Evolutionary conservation across 75 land plant species (phyloP).

Genomic region (Selaginella tamariscina): DNA sequence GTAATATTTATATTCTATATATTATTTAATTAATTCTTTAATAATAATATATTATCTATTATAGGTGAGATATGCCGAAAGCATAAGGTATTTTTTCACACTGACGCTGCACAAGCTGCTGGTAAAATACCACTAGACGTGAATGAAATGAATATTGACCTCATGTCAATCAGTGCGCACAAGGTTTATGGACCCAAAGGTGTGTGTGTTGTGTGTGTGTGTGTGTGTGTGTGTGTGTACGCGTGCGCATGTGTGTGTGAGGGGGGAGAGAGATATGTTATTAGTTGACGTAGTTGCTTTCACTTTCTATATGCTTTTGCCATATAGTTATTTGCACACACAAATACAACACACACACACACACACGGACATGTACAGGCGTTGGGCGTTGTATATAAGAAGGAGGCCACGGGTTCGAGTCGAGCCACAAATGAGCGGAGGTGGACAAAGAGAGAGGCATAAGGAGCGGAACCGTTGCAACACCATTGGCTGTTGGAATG

Average conservation of each 20-base stretch:
- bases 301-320: no score
- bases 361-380: no score
- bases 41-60: no score
- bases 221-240: no score
- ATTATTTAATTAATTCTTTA: no score
- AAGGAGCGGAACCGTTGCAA: conserved; percentile 83
- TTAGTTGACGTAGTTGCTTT: no score
- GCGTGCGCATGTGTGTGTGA: no score
- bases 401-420: conserved; percentile 80
- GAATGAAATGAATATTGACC: conserved; percentile 58
- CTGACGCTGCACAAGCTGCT: conserved; percentile 88
- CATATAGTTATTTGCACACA: no score
- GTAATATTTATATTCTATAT: no score
- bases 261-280: no score
- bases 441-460: conserved; percentile 96
- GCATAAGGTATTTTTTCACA: conserved; percentile 58
- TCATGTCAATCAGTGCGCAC: conserved; percentile 90
- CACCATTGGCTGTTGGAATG: conserved; percentile 81
- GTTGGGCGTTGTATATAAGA: conserved; percentile 72
- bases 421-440: conserved; percentile 95
- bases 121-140: conserved; percentile 86
- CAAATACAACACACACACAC: no score
- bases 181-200: conserved; percentile 97
- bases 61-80: conserved; percentile 63
- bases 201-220: no score